Percentiles rank a stretch among this genome's conserved stretches.
Conservation (phyloP, 2,329 filamentous ascomycete species). For the Hymenoscyphus repandus region DNA sequence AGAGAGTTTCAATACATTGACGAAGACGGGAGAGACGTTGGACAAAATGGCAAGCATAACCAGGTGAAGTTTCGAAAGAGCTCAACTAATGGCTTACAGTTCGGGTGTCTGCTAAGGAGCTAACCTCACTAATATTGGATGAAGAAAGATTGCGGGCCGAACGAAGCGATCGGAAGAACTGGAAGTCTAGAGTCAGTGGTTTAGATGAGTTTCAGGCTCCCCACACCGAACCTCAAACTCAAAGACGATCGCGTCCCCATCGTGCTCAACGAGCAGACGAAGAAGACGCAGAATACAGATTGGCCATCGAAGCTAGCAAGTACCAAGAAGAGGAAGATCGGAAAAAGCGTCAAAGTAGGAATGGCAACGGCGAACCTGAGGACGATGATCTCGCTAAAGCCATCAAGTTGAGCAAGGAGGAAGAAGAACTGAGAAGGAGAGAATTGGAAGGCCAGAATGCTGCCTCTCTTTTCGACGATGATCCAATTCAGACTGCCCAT, state of each 20-base stretch:
- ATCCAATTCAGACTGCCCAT: constrained; percentile 50
- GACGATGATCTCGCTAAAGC: constrained; percentile 93
- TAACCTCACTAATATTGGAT: constrained; percentile 86
- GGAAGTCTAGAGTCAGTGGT: constrained; percentile 94
- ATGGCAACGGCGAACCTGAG: constrained; percentile 46
- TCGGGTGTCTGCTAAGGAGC: constrained; percentile 89
- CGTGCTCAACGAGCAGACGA: constrained; percentile 59
- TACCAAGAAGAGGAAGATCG: constrained; percentile 88
- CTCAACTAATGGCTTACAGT: constrained; percentile 51
- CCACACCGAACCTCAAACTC: constrained; percentile 36
- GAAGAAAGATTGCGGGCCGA: constrained; percentile 89
- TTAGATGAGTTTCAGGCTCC: constrained; percentile 71
- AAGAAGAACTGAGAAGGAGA: constrained; percentile 82
- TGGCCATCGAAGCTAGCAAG: constrained; percentile 94
- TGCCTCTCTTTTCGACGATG: constrained; percentile 82
- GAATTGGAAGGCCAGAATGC: constrained; percentile 86
- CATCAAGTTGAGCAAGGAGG: constrained; percentile 88
- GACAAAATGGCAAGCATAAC: constrained; percentile 74
- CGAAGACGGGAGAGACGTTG: constrained; percentile 91
- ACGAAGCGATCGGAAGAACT: constrained; percentile 83
- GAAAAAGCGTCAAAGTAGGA: constrained; percentile 61
- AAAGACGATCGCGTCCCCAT: constrained; percentile 40
- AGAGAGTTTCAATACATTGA: constrained; percentile 96
- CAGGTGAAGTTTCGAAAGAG: neutral
- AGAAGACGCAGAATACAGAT: constrained; percentile 82